Evolutionary conservation across 352 stramenopile genomes (phyloP), one percentile per base, ranked within the genome.

Genomic region (Globisporangium paroecandrum): DNA sequence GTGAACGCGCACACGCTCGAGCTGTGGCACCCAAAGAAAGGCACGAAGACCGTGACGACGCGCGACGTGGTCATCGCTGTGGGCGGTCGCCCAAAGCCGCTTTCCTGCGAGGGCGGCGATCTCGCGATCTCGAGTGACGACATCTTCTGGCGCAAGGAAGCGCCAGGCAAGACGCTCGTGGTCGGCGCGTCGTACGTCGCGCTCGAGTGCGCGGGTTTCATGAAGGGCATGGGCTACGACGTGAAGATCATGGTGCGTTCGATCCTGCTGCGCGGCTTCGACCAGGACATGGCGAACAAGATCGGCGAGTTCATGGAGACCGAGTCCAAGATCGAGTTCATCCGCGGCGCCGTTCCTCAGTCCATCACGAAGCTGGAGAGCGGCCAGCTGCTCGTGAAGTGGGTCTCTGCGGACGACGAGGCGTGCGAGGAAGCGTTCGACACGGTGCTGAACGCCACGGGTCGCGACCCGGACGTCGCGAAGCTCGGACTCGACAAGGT

Each of bases 121-220:
- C 79, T 97, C 62, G 95, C 95, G 27, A 98, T 99, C 76, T 97
- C 93, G 56, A 93, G 84, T 69, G 85, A 94, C 66, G 87, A 94
- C 60, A 93, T 92, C 36, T 94, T 94, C 53, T 98, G 82, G 80
- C 84, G 80, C 65, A 81, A 83, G 82, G 83, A 77, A 12, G 81
- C 94, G 20, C 91, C 97, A 0, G 98, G 97, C 58, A 99, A 99
- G 79, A 99, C 97, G 18, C 82, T 99, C 12, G 97, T 98, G 34
- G 89, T 99, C 18, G 98, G 98, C 38, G 97, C 95, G 4, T 98
- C 94, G 9, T 99, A 99, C 79, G 98, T 99, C 58, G 94, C 93
- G 62, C 89, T 99, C 24, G 97, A 99, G 81, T 99, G 96, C 69
- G 97, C 97, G 34, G 97, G 98, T 34, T 99, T 99, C 73, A 74